phyloP scores from a whole-genome alignment of 164 flowering plant genomes.

The Stephania japonica region DNA sequence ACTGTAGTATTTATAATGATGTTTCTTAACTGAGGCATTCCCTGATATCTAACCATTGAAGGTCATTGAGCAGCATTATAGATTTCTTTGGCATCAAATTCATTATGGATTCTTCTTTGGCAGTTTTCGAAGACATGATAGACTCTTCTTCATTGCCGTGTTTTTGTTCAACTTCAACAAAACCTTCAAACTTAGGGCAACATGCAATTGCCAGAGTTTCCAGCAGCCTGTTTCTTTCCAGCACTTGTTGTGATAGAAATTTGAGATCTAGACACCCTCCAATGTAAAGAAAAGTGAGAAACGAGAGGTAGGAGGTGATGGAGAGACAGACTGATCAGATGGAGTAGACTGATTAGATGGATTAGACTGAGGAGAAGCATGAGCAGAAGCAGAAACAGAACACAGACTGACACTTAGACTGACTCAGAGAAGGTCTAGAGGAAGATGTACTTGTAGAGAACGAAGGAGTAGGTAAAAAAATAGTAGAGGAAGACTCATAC shows the following conservation, averaged over 20 bases:
- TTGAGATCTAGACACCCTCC: not conserved
- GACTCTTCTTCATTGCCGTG: too few species aligned
- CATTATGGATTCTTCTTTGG: not conserved
- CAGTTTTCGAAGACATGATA: too few species aligned
- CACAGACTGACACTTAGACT: too few species aligned
- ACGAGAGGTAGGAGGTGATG: conserved; percentile 2
- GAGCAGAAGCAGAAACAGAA: too few species aligned
- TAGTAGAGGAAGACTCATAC: too few species aligned
- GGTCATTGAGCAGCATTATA: not conserved
- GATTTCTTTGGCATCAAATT: too few species aligned
- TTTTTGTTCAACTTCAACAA: not conserved
- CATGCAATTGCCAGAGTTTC: not conserved
- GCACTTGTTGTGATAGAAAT: not conserved
- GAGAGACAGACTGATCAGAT: too few species aligned
- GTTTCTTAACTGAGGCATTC: not conserved
- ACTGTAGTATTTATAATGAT: not conserved
- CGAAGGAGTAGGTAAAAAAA: too few species aligned
- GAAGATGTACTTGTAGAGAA: too few species aligned
- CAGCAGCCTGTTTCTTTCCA: not conserved
- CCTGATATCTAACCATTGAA: not conserved
- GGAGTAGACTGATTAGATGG: too few species aligned
- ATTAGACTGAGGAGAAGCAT: too few species aligned
- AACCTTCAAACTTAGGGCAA: not conserved
- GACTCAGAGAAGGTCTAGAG: too few species aligned
- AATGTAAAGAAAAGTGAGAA: not conserved